These are phyloP conservation scores for Calonectria crousiana DNA, from an alignment of 2,329 filamentous ascomycete genomes.

Conservation along the genomic window DNA sequence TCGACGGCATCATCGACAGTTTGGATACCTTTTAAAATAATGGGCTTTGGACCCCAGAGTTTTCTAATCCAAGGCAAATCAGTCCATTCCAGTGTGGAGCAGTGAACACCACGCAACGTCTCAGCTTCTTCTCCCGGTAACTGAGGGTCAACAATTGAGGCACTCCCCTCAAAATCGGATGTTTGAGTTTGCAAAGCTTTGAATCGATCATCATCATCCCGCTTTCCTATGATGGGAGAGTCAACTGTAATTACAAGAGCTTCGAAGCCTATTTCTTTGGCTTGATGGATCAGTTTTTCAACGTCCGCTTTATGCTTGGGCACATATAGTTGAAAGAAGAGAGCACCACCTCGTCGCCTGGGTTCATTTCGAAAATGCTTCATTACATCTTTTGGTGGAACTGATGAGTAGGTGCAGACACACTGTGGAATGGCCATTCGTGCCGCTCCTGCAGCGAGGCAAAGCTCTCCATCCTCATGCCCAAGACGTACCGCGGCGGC, in stretches of 20 bases:
- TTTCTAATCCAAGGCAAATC: constrained; percentile 9
- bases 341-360: neutral
- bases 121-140: neutral
- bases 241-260: constrained; percentile 9
- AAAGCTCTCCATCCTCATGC: constrained; percentile 7
- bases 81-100: neutral
- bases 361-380: neutral
- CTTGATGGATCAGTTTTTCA: neutral
- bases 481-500: neutral
- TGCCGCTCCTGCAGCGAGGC: constrained; percentile 1
- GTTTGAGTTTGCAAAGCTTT: neutral
- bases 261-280: neutral
- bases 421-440: constrained; percentile 7
- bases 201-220: constrained; percentile 10
- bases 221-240: constrained; percentile 10
- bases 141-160: too few relatives aligned
- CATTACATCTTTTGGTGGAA: neutral
- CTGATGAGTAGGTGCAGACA: constrained; percentile 11
- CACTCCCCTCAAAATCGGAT: too few relatives aligned
- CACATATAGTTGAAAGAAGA: constrained; percentile 14
- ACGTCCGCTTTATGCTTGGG: neutral
- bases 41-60: constrained; percentile 24
- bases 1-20: constrained; percentile 46
- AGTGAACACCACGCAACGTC: neutral
- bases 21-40: constrained; percentile 47